Base-by-base conservation (phyloP, 2,329 filamentous ascomycete species). In the Canariomyces notabilis region DNA sequence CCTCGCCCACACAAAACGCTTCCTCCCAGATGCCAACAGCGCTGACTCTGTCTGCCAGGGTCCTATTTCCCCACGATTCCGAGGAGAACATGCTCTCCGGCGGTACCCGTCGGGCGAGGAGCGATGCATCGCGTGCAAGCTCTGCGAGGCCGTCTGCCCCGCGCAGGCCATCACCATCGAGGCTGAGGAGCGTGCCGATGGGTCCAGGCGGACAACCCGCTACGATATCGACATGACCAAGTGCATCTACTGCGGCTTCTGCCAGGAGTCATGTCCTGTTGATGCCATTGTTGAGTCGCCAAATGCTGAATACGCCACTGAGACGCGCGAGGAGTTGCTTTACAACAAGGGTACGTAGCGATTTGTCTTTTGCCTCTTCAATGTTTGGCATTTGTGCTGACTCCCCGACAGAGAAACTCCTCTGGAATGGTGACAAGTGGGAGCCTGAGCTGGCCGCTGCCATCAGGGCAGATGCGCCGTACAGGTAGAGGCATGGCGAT, bases 191-290 rank as follows among this genome's bases (percentile, higher is more conserved):
- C 89, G 93, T 65, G 88, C 87, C 64, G 93, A 98, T 63, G 93
- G 93, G 54, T 94, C 88, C 64, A 83, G 93, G 70, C 83, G 93
- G 65, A 98, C 93, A 42, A 96, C 91, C 50, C 83, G 91, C 66
- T 98, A 98, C 73, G 93, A 98, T 68, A 96, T 98, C 65, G 93
- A 98, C 73, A 98, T 98, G 93, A 97, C 93, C 64, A 98, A 98
- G 79, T 98, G 93, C 75, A 98, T 98, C 71, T 98, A 97, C 82
- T 97, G 93, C 69, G 93, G 93, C 42, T 94, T 95, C 75, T 97
- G 93, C 80, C 91, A 96, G 75, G 93, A 98, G 76, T 95, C 88
- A 56, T 98, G 93, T 74, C 93, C 93, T 36, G 93, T 98, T 45
- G 93, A 98, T 71, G 93, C 93, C 50, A 98, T 80, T 57, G 78